Conservation (phyloP, 768 basidiomycete species). For the Hebeloma cylindrosporum region DNA sequence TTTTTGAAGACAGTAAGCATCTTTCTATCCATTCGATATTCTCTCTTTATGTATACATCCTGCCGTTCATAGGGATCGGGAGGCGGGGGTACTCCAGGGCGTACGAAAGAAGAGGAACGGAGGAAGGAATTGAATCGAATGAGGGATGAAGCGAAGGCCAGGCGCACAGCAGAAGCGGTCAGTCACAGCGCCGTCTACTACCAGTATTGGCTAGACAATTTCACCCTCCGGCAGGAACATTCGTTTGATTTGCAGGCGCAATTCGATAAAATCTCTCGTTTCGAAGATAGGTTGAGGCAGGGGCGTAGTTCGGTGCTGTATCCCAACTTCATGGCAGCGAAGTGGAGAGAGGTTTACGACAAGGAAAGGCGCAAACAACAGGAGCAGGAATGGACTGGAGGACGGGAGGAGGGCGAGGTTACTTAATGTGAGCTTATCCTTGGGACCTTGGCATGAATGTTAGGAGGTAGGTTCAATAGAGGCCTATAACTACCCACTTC, state of each 20-base stretch:
- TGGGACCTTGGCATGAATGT: conserved; percentile 2
- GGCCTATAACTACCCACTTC: too few species aligned
- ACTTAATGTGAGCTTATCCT: conserved; percentile 7
- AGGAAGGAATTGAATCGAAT: conserved; percentile 65
- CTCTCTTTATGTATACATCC: neutral
- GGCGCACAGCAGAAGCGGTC: conserved; percentile 56
- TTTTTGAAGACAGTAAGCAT: conserved; percentile 51
- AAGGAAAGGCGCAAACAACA: conserved; percentile 35
- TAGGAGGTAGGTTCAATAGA: too few species aligned
- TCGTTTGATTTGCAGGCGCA: conserved; percentile 60
- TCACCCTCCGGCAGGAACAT: conserved; percentile 32
- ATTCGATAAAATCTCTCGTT: conserved; percentile 58
- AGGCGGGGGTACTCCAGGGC: conserved; percentile 23
- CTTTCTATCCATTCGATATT: neutral
- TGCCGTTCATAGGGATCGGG: conserved; percentile 2
- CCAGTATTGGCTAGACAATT: conserved; percentile 1
- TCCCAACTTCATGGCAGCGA: conserved; percentile 60
- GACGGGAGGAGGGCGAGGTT: conserved; percentile 43
- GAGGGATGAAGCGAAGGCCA: conserved; percentile 67
- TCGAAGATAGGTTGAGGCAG: conserved; percentile 54
- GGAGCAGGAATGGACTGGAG: conserved; percentile 31
- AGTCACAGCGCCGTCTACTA: conserved; percentile 19
- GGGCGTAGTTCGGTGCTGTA: conserved; percentile 56
- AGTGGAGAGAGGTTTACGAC: conserved; percentile 56
- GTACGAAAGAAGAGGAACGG: conserved; percentile 64